Conservation (phyloP, 768 basidiomycete genomes). For the Tephrocybe sp. region DNA sequence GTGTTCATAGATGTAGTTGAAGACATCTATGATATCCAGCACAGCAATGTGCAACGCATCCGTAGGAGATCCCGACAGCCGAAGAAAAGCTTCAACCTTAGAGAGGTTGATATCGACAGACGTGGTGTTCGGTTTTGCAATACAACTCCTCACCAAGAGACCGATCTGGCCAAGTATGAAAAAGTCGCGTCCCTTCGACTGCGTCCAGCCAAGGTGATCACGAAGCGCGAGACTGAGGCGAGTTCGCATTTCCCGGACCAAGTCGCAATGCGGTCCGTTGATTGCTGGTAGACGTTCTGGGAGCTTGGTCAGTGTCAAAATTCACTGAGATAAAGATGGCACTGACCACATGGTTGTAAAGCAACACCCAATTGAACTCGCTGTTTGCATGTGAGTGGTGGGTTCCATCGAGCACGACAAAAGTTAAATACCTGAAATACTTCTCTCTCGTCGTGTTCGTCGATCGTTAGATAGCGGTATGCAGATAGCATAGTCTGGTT, state of each 20-base stretch:
- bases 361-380: slow-evolving; percentile 52
- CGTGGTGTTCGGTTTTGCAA: slow-evolving; percentile 2
- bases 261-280: slow-evolving; percentile 41
- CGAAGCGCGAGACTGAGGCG: slow-evolving; percentile 31
- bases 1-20: slow-evolving; percentile 9
- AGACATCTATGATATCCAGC: slow-evolving; percentile 15
- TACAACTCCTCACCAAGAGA: slow-evolving; percentile 19
- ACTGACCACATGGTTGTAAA: slow-evolving; percentile 45
- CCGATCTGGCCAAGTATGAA: slow-evolving; percentile 40
- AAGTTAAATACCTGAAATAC: slow-evolving; percentile 49
- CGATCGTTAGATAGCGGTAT: slow-evolving; percentile 50
- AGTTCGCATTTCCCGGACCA: slow-evolving; percentile 38
- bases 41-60: background rate
- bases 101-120: slow-evolving; percentile 18
- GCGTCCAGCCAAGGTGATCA: slow-evolving; percentile 39
- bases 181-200: slow-evolving; percentile 44
- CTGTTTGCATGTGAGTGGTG: slow-evolving; percentile 21
- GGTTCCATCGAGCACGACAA: background rate
- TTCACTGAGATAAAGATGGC: background rate
- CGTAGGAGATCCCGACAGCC: background rate
- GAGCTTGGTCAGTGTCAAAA: background rate
- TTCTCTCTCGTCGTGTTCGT: slow-evolving; percentile 57
- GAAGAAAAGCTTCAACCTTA: slow-evolving; percentile 26
- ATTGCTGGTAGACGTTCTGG: slow-evolving; percentile 50
- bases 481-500: slow-evolving; percentile 44